Conservation (phyloP, 768 basidiomycete genomes). For the Cantharellus cinnabarinus region DNA sequence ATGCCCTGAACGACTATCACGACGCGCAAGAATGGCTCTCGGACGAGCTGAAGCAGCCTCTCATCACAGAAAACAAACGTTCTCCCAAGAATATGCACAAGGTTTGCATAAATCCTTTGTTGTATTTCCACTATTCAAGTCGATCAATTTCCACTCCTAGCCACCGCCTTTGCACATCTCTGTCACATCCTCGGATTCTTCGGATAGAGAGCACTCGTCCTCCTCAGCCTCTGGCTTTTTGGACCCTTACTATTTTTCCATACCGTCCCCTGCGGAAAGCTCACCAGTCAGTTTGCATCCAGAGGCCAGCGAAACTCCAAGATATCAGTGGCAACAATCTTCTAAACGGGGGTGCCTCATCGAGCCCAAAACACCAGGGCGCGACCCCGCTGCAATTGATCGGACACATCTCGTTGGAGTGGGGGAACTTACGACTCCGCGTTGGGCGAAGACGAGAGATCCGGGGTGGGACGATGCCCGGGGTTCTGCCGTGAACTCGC, state of each 20-base stretch:
- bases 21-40: not conserved
- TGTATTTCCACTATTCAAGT: not conserved
- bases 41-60: not conserved
- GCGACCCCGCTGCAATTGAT: slow-evolving; percentile 65
- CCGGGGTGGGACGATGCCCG: not conserved
- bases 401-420: slow-evolving; percentile 78
- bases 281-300: slow-evolving; percentile 34
- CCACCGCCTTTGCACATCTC: slow-evolving; percentile 1
- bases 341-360: slow-evolving; percentile 1
- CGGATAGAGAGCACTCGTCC: slow-evolving; percentile 2
- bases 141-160: not conserved
- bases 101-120: not conserved
- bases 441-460: slow-evolving; percentile 31
- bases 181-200: not conserved
- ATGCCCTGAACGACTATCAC: not conserved
- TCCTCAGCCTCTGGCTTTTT: slow-evolving; percentile 58
- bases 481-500: not conserved
- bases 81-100: not conserved
- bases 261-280: slow-evolving; percentile 38
- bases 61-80: not conserved
- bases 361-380: slow-evolving; percentile 33
- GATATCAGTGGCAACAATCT: slow-evolving; percentile 13
- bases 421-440: slow-evolving; percentile 89
- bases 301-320: slow-evolving; percentile 32
- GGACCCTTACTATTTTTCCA: slow-evolving; percentile 76